phyloP scores from a whole-genome alignment of 371 early-diverging fungal genomes.

The Circinella umbellata region DNA sequence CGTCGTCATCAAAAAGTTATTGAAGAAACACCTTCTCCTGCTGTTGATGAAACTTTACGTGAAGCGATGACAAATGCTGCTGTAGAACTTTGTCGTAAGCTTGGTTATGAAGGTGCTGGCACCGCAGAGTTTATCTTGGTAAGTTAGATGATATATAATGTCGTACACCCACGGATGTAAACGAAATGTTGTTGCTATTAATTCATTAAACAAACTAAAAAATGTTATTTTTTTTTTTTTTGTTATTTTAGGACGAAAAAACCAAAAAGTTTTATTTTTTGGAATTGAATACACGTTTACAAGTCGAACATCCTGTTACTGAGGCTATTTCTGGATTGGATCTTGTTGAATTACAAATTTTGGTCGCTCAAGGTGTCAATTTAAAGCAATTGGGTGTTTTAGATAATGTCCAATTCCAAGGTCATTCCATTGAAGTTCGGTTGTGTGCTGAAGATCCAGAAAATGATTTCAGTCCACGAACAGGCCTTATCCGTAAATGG shows the following conservation, averaged over 20 bases:
- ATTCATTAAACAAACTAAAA: not conserved
- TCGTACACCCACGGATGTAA: not conserved
- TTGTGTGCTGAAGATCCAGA: constrained; percentile 89
- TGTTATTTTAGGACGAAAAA: constrained; percentile 42
- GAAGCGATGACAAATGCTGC: constrained; percentile 62
- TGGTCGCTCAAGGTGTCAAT: constrained; percentile 67
- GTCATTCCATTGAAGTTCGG: constrained; percentile 85
- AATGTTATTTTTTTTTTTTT: too few relatives aligned
- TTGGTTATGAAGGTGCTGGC: constrained; percentile 73
- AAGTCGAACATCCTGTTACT: constrained; percentile 97
- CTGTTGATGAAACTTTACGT: constrained; percentile 53
- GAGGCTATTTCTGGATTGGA: constrained; percentile 94
- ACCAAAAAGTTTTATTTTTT: constrained; percentile 80
- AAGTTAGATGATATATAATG: constrained; percentile 3
- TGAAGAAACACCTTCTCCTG: constrained; percentile 74
- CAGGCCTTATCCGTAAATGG: constrained; percentile 76
- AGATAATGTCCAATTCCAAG: constrained; percentile 61
- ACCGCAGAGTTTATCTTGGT: constrained; percentile 88
- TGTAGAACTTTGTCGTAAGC: constrained; percentile 58
- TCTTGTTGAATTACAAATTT: constrained; percentile 87
- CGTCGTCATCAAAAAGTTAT: constrained; percentile 88
- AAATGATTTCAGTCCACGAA: constrained; percentile 85
- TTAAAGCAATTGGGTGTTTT: constrained; percentile 44
- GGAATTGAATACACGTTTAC: constrained; percentile 86
- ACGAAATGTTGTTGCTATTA: not conserved